phyloP scores from a whole-genome alignment of 768 basidiomycete species.

The Lyophyllum atratum region DNA sequence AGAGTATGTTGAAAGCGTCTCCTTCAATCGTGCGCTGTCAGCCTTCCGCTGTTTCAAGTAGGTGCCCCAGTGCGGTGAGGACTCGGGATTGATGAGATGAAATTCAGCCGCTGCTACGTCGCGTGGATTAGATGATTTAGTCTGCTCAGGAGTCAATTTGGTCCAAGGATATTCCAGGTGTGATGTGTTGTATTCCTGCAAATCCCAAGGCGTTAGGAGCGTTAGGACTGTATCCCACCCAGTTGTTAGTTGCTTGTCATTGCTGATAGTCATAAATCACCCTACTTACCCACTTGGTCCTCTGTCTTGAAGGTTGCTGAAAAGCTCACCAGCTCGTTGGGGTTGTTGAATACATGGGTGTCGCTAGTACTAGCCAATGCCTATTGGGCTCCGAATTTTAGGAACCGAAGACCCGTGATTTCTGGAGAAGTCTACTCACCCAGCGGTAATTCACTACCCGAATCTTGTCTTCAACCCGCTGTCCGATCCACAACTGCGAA shows the following conservation, averaged over 20 bases:
- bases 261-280: neutral
- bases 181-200: neutral
- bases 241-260: neutral
- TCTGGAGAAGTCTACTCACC: neutral
- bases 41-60: neutral
- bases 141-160: neutral
- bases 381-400: neutral
- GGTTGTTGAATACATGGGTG: neutral
- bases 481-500: slow-evolving; percentile 3
- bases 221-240: neutral
- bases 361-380: slow-evolving; percentile 8
- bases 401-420: neutral
- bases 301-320: neutral
- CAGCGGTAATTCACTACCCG: neutral
- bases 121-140: neutral
- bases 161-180: neutral
- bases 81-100: neutral
- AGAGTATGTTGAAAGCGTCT: neutral
- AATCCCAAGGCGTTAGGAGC: neutral
- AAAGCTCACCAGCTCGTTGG: neutral
- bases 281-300: neutral
- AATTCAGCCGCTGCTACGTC: neutral
- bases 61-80: neutral
- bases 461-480: slow-evolving; percentile 4
- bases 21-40: neutral